Evolutionary conservation across 495 filamentous ascomycete species (phyloP), one percentile per base, ranked within the genome.

Genomic region (Rostrohypoxylon terebratum): DNA sequence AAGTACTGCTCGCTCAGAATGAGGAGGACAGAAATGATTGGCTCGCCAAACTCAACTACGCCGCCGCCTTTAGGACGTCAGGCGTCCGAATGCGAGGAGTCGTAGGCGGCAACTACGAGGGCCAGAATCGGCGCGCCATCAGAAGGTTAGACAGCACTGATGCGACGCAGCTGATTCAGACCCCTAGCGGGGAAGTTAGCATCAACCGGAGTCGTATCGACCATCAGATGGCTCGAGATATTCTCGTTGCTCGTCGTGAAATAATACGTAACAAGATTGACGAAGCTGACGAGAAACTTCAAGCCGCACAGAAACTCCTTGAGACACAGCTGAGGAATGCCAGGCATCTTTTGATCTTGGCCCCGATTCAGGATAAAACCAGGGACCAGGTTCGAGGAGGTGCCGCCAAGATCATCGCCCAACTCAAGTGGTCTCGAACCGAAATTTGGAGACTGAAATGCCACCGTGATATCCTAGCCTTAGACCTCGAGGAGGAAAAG

Each of bases 11-110:
- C 20, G 94, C 96, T 3, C 92, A 96, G 68, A 92, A 87, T 31
- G 96, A 98, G 68, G 81, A 83, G 3, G 96, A 98, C 59, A 93
- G 97, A 88, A 96, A 98, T 75, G 96, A 99, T 75, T 99, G 96
- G 96, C 82, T 99, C 23, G 93, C 91, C 4, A 97, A 97, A 73
- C 86, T 99, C 42, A 99, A 99, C 75, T 98, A 98, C 79, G 94
- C 95, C 33, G 93, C 96, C 8, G 92, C 96, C 1, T 98, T 98
- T 81, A 87, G 93, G 63, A 94, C 93, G 0, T 92, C 94, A 20
- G 93, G 94, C n/a, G 94, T 98, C 11, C 88, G 94, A 18, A 94
- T 96, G 83, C 87, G 94, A 66, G 94, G 93, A 6, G 90, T 97
- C 57, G 89, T 97, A 59, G 93, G 92, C 14, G 91, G 90, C 1